These are phyloP conservation scores for Hypoxylon sp. DNA, from an alignment of 2,329 filamentous ascomycete species.

Conservation along the genomic window DNA sequence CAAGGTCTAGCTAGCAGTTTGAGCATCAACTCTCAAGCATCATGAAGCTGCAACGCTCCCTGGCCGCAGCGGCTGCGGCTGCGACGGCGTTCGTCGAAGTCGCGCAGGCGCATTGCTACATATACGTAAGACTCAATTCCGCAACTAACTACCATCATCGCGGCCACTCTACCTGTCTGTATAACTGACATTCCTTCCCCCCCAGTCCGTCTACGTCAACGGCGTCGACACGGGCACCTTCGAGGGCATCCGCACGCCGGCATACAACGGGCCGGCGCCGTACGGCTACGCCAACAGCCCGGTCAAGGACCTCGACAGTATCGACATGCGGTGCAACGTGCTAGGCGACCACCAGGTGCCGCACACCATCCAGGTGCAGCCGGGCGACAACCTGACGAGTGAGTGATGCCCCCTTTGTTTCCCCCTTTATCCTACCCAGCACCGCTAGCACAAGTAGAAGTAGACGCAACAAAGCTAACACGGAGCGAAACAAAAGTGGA, in stretches of 20 bases:
- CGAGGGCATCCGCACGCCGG: slow-evolving; percentile 15
- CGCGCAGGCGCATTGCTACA: slow-evolving; percentile 15
- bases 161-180: no score
- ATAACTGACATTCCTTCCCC: not conserved
- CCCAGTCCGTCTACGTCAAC: slow-evolving; percentile 20
- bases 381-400: slow-evolving; percentile 26
- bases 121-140: slow-evolving; percentile 4
- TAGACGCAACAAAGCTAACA: no score
- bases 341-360: slow-evolving; percentile 22
- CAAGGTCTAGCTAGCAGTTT: not conserved
- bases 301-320: slow-evolving; percentile 24
- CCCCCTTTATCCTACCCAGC: no score
- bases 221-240: slow-evolving; percentile 23
- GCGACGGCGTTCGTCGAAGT: not conserved
- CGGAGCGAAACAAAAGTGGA: slow-evolving; percentile 6
- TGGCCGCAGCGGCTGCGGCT: slow-evolving; percentile 1
- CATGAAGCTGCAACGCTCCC: slow-evolving; percentile 2
- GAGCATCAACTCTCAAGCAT: not conserved
- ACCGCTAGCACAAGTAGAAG: no score
- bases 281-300: slow-evolving; percentile 19
- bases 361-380: slow-evolving; percentile 17
- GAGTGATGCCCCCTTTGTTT: not conserved
- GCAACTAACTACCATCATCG: no score
- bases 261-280: slow-evolving; percentile 21
- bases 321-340: slow-evolving; percentile 25